Base-by-base conservation (phyloP, 176 grass and related monocot species). In the Puya raimondii region DNA sequence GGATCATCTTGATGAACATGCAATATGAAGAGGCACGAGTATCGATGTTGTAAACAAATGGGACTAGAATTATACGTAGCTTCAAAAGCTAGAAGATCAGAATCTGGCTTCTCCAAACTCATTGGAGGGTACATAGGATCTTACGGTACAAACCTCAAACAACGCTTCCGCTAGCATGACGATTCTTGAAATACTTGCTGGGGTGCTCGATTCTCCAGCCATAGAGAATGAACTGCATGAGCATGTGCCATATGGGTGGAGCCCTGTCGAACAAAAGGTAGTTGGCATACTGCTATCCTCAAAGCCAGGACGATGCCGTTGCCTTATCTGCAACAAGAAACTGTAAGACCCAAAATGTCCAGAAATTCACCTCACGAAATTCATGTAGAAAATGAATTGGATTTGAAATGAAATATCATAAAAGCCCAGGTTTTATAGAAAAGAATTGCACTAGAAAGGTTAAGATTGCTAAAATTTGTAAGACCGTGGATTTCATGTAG, bases 131-230 rank as follows among this genome's bases (percentile, higher is more conserved):
- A 42, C 33, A 42, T 1, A 42, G 33, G 33, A 7, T 42, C 33
- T 42, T 42, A 76, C 82, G 66, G 58, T 52, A 81, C 77, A 82
- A 58, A 96, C 93, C 89, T 96, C 93, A 79, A 96, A 96, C 63
- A 96, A 74, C 29, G 93, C 93, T 81, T 96, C 93, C 25, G 93
- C 90, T 82, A 96, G 85, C 86, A 92, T 89, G 50, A 96, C 89
- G 51, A 96, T 96, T 82, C 93, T 86, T 78, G 93, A 89, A 81
- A 96, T 91, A 79, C 93, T 89, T 58, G 86, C 81, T 49, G 78
- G 83, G 21, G 92, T 80, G 68, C 84, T 90, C 76, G 88, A 87
- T 76, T 84, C 88, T 81, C 82, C 88, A 80, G 88, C 78, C 29
- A 85, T 77, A 70, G 87, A 74, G 78, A 96, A 86, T 64, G 88